A percentile compares a stretch with the other conserved stretches of the same genome.
These are phyloP conservation scores for Paraphaeosphaeria sporulosa DNA, from an alignment of 2,329 filamentous ascomycete species.

Conservation along the genomic window DNA sequence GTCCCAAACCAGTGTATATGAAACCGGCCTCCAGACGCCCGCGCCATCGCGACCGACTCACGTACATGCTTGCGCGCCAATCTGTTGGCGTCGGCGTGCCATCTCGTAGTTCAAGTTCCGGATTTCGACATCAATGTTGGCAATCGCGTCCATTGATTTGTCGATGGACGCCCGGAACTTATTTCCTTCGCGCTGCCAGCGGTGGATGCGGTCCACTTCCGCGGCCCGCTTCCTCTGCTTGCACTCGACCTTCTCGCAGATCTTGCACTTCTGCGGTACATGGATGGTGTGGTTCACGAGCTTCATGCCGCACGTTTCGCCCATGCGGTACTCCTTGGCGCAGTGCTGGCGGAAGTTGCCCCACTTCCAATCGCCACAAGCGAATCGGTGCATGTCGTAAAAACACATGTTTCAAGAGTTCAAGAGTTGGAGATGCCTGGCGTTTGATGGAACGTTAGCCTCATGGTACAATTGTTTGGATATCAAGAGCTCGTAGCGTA, in stretches of 20 bases:
- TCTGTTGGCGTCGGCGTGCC: conserved; percentile 42
- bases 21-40: conserved; percentile 44
- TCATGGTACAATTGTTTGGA: conserved; percentile 38
- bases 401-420: conserved; percentile 77
- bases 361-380: conserved; percentile 94
- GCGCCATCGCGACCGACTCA: conserved; percentile 27
- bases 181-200: conserved; percentile 77
- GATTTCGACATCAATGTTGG: conserved; percentile 75
- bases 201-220: conserved; percentile 75
- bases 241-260: conserved; percentile 88
- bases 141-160: conserved; percentile 75
- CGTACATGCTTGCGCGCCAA: conserved; percentile 49
- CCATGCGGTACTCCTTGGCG: conserved; percentile 92
- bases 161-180: conserved; percentile 67
- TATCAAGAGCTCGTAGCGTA: conserved; percentile 34
- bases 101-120: conserved; percentile 67
- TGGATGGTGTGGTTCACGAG: conserved; percentile 78
- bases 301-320: conserved; percentile 95
- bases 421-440: conserved; percentile 39
- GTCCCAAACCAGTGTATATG: conserved; percentile 43
- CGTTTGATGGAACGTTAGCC: conserved; percentile 39
- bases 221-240: conserved; percentile 79
- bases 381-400: conserved; percentile 88
- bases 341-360: conserved; percentile 91
- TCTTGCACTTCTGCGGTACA: conserved; percentile 73